Base-by-base conservation (phyloP, 352 stramenopile genomes). In the Globisporangium viniferum region DNA sequence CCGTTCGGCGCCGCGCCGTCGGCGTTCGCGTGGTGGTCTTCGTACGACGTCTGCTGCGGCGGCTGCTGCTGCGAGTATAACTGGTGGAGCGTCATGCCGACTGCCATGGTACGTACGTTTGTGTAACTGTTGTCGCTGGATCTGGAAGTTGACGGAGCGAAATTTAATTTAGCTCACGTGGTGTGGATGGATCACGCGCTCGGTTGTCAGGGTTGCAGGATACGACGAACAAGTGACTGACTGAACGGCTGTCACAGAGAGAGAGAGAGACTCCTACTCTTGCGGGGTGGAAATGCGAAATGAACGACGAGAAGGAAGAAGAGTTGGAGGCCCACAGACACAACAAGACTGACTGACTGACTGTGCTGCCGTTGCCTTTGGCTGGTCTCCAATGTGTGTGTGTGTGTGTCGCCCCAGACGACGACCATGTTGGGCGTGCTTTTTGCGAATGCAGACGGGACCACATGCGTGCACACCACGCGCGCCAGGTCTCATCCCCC, bases 31-130 rank as follows among this genome's bases (percentile, higher is more conserved):
- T 53, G 22, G n/a, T 75, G 66, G 39, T 69, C 69, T 41, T 73
- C 72, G 60, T 78, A 73, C 27, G 41, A 48, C 41, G 76, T 64
- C 46, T 76, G 78, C 3, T 55, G 48, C 59, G 31, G 20, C 53
- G 44, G 63, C 18, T 62, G 53, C 39, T 68, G 63, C 39, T 68
- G 63, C 14, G 81, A 76, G 70, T 92, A 91, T 62, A 91, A 77
- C 63, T 92, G 84, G 61, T 90, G 84, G 46, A 92, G 76, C 24
- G 84, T 91, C 84, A 91, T 92, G 36, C 84, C 81, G 51, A 80
- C 77, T 39, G 80, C 78, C 80, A 88, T 88, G 54, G 51, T 72
- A 20, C 10, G 15, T 59, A 36, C 9, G 14, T 24, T 33, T 18
- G 51, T 54, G 24, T 29, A 56, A 56, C 49, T 56, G 53, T 59